Conservation (phyloP, 805 yeast species). For the Brettanomyces sp. region DNA sequence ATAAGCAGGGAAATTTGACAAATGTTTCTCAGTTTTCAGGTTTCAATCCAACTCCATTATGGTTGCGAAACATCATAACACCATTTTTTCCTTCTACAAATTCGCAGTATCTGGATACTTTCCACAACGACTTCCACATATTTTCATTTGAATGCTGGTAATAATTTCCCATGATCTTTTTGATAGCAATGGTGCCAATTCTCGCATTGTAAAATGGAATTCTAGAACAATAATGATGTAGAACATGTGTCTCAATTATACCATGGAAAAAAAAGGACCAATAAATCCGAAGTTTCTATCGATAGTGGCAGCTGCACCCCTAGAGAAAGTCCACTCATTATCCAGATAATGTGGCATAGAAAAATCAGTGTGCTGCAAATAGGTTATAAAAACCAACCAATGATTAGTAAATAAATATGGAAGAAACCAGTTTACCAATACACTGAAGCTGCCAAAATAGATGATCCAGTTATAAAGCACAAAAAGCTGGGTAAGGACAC, state of each 20-base stretch:
- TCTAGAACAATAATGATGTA: slow-evolving; percentile 76
- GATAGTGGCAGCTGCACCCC: slow-evolving; percentile 86
- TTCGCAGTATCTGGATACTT: slow-evolving; percentile 56
- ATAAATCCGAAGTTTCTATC: slow-evolving; percentile 78
- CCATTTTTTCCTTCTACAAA: slow-evolving; percentile 68
- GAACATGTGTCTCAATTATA: slow-evolving; percentile 83
- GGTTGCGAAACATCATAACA: slow-evolving; percentile 65
- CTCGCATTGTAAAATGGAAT: slow-evolving; percentile 87
- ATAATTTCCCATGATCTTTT: slow-evolving; percentile 78
- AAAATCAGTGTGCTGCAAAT: slow-evolving; percentile 75
- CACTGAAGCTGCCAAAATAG: slow-evolving; percentile 52
- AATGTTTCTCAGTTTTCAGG: not conserved
- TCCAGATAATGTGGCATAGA: slow-evolving; percentile 72
- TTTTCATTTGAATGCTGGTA: slow-evolving; percentile 59
- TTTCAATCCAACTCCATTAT: slow-evolving; percentile 46
- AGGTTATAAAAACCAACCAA: slow-evolving; percentile 85
- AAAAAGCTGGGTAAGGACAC: slow-evolving; percentile 44
- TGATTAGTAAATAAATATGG: slow-evolving; percentile 80
- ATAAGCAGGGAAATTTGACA: too few species aligned
- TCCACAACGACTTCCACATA: slow-evolving; percentile 64
- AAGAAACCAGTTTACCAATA: slow-evolving; percentile 59
- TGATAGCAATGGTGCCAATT: slow-evolving; percentile 67
- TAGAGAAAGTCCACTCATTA: slow-evolving; percentile 71
- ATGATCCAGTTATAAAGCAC: slow-evolving; percentile 53
- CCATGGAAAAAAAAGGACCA: slow-evolving; percentile 78